Evolutionary conservation across 164 flowering plant genomes (phyloP).

Genomic region (Annona squamosa): DNA sequence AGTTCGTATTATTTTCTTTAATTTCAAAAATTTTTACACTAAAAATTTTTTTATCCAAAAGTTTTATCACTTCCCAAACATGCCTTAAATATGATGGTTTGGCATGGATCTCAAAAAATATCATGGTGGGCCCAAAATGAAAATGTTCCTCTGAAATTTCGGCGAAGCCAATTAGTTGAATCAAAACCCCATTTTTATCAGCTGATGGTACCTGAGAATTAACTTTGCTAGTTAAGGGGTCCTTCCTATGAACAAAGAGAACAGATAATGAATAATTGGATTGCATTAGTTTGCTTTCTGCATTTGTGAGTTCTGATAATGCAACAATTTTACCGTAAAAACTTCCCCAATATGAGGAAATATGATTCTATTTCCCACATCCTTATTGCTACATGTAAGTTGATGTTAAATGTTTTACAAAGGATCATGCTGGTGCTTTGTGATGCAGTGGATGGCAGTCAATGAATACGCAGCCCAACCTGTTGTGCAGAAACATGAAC

Average conservation of each 20-base stretch:
- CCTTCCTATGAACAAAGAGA: not conserved
- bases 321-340: not conserved
- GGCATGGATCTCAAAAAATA: too few relatives aligned
- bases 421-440: not conserved
- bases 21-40: too few relatives aligned
- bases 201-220: too few relatives aligned
- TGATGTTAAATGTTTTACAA: not conserved
- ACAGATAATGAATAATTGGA: not conserved
- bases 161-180: too few relatives aligned
- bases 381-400: not conserved
- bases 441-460: slow-evolving; percentile 71
- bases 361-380: not conserved
- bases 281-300: not conserved
- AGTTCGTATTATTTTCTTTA: too few relatives aligned
- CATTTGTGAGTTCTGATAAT: not conserved
- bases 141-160: too few relatives aligned
- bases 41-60: too few relatives aligned
- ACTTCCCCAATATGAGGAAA: not conserved
- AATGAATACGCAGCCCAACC: slow-evolving; percentile 59
- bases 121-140: too few relatives aligned
- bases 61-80: too few relatives aligned
- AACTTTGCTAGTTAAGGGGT: not conserved
- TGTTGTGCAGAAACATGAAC: slow-evolving; percentile 26
- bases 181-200: too few relatives aligned
- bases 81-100: too few relatives aligned